Evolutionary conservation across 2,329 filamentous ascomycete species (phyloP), one percentile per base, ranked within the genome.

Genomic region (Ceratocystis albifundus): DNA sequence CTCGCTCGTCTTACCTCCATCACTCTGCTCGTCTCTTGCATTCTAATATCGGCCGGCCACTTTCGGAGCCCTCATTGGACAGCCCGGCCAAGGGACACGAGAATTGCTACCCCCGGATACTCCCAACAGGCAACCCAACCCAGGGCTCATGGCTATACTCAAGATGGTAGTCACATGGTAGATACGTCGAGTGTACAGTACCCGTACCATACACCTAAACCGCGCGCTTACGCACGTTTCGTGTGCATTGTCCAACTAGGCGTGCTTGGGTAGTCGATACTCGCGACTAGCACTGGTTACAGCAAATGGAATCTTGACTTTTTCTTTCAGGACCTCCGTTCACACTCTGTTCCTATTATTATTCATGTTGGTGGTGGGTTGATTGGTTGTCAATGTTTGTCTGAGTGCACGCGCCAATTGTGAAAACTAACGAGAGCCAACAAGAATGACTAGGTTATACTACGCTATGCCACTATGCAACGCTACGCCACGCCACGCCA

Each of bases 401-500:
- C 48, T 28, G 20, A 25, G 25, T 59, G 55, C 55, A 59, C 55
- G 17, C 28, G 20, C 55, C 55, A 59, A n/a, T 25, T 53, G 10
- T 32, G 55, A 59, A 59, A n/a, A 17, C 30, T 17, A 30, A 59
- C 53, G 7, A 30, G 48, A 6, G 48, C 22, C n/a, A 53, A n/a
- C 48, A 22, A 53, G n/a, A 25, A 20, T 53, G 10, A 53, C n/a
- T n/a, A 53, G 5, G 25, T 32, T 59, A 36, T 59, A 17, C 55
- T 59, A 17, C 55, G 55, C 55, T 59, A 59, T 30, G 55, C 55
- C 30, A 59, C 30, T 25, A 59, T n/a, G 55, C 28, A 17, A 55
- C 20, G 50, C 50, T 25, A 55, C 20, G 50, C 50, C 50, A 55
- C 20, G 50, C 20, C 20, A 55, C 20, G 50, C 17, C 50, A 59